A percentile compares a stretch with the other conserved stretches of the same genome.
These are phyloP conservation scores for Dendrobium officinale DNA, from an alignment of 106 monocot genomes.

Conservation along the genomic window DNA sequence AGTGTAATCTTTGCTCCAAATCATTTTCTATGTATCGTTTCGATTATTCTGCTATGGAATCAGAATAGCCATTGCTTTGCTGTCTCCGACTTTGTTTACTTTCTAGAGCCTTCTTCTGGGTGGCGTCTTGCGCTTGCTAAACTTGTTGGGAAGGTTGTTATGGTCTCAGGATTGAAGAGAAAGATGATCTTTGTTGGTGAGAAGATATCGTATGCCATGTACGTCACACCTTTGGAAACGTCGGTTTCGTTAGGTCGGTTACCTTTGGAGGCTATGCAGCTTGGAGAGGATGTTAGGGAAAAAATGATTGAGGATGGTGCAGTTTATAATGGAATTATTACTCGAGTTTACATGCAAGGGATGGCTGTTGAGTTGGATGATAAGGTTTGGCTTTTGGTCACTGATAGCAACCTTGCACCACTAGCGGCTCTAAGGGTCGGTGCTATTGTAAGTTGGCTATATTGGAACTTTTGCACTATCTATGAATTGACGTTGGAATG, in stretches of 20 bases:
- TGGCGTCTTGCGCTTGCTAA: constrained; percentile 55
- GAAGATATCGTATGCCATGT: constrained; percentile 38
- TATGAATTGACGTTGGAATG: neutral
- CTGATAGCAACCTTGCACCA: constrained; percentile 32
- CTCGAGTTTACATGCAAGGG: constrained; percentile 68
- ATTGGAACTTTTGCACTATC: neutral
- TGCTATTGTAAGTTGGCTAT: constrained; percentile 59
- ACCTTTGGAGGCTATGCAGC: neutral
- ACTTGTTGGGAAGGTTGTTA: constrained; percentile 49
- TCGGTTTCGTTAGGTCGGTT: constrained; percentile 18
- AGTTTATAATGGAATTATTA: constrained; percentile 64
- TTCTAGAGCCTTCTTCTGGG: constrained; percentile 25
- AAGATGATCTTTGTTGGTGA: constrained; percentile 46
- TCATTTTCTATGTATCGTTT: neutral
- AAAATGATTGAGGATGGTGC: neutral
- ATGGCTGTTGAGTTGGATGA: constrained; percentile 77
- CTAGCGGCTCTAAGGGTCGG: constrained; percentile 77
- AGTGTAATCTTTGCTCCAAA: constrained; percentile 20
- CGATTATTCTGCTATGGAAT: neutral
- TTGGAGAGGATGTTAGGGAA: neutral
- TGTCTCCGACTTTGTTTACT: constrained; percentile 42
- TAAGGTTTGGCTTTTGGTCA: constrained; percentile 59
- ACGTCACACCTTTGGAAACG: constrained; percentile 38
- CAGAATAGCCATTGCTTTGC: constrained; percentile 23
- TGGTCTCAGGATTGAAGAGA: constrained; percentile 58